Conservation (phyloP, 495 filamentous ascomycete genomes). For the Oidiodendron maius region DNA sequence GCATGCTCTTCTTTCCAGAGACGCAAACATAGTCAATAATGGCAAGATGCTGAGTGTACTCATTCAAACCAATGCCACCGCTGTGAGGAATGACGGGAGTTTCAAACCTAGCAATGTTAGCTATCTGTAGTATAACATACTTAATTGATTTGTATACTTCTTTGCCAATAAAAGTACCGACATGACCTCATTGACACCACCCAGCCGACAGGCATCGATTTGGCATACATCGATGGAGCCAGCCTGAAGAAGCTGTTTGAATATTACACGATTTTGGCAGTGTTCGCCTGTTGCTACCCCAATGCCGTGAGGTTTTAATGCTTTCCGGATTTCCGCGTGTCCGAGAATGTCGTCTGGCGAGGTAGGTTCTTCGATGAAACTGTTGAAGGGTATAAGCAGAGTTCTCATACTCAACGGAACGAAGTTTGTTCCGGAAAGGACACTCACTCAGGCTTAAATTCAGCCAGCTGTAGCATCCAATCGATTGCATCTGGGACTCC, state of each 20-base stretch:
- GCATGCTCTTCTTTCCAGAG: constrained; percentile 67
- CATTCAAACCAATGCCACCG: constrained; percentile 84
- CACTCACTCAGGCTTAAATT: constrained; percentile 91
- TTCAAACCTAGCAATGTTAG: too few relatives aligned
- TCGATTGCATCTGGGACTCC: constrained; percentile 84
- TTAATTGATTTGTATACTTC: too few relatives aligned
- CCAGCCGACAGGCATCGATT: constrained; percentile 86
- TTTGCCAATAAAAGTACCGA: constrained; percentile 86
- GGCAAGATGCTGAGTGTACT: constrained; percentile 90
- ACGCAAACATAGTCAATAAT: constrained; percentile 94
- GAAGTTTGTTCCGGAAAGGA: too few relatives aligned
- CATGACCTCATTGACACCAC: constrained; percentile 88
- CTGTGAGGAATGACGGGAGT: constrained; percentile 85
- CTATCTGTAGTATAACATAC: too few relatives aligned
- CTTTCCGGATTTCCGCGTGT: constrained; percentile 77
- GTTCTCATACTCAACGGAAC: too few relatives aligned
- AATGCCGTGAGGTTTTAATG: constrained; percentile 66
- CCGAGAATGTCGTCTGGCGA: constrained; percentile 88
- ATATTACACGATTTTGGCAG: constrained; percentile 92
- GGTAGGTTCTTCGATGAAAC: constrained; percentile 98
- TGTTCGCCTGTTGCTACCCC: constrained; percentile 93
- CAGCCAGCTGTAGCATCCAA: constrained; percentile 75
- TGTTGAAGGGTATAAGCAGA: too few relatives aligned
- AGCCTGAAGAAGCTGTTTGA: constrained; percentile 81
- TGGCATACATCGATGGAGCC: constrained; percentile 85